A percentile compares a stretch with the other conserved stretches of the same genome.
Conservation (phyloP, 2,329 filamentous ascomycete species). For the Pochonia chlamydosporia region DNA sequence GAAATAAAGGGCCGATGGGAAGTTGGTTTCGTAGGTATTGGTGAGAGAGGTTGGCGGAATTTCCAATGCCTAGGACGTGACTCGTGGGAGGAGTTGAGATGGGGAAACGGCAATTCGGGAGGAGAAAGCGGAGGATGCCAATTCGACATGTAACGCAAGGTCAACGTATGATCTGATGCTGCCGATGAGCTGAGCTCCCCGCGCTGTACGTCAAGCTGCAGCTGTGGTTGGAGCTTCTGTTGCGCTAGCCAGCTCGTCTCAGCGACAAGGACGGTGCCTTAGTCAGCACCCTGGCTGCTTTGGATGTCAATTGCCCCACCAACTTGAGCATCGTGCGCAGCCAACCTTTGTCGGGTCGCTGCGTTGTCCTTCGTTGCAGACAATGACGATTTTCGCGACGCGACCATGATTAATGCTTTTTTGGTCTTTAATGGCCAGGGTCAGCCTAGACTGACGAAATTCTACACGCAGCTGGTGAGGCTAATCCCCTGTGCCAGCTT, state of each 20-base stretch:
- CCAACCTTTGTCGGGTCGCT: constrained; percentile 1
- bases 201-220: constrained; percentile 7
- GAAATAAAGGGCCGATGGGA: not conserved
- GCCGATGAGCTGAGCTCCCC: not conserved
- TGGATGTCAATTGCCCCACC: not conserved
- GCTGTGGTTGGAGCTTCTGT: constrained; percentile 2
- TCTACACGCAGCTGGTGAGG: constrained; percentile 88
- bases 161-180: not conserved
- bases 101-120: not conserved
- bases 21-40: not conserved
- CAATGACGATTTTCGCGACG: constrained; percentile 14
- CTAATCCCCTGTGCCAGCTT: not conserved
- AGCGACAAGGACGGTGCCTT: not conserved
- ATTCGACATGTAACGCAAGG: not conserved
- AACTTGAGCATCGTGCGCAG: not conserved
- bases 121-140: not conserved
- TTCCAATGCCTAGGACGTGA: not conserved
- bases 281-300: not conserved
- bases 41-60: not conserved
- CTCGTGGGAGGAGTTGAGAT: not conserved
- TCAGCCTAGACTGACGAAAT: constrained; percentile 93
- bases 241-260: not conserved
- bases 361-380: not conserved
- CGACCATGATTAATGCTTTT: constrained; percentile 92
- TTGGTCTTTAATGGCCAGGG: constrained; percentile 98